Percentiles rank a stretch among this genome's conserved stretches.
Evolutionary conservation across 768 basidiomycete species (phyloP).

Genomic region (Chalciporus piperatus): DNA sequence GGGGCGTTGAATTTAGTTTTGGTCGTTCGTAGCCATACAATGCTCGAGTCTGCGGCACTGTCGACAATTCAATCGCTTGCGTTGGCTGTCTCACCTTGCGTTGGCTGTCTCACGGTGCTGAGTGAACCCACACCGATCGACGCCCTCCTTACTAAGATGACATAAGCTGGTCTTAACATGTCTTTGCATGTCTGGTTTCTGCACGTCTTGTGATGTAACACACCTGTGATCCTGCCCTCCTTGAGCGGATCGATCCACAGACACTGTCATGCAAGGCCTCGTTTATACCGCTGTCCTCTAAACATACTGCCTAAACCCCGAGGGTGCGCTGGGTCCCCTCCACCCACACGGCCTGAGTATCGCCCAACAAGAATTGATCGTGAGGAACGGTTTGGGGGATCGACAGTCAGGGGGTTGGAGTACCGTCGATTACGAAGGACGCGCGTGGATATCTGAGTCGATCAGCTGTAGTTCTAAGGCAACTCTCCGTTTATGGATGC

Average conservation of each 20-base stretch:
- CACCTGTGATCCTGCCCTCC: constrained; percentile 61
- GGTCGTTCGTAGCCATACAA: constrained; percentile 60
- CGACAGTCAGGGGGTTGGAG: constrained; percentile 70
- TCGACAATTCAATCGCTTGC: no score
- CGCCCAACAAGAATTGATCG: constrained; percentile 70
- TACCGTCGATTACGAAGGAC: constrained; percentile 72
- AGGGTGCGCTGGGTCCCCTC: constrained; percentile 47
- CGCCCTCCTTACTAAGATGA: no score
- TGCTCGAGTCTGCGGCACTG: no score
- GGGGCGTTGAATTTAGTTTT: constrained; percentile 69
- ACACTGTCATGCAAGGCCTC: constrained; percentile 67
- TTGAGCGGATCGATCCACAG: constrained; percentile 78
- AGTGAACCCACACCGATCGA: no score
- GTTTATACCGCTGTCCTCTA: constrained; percentile 63
- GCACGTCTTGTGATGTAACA: no score
- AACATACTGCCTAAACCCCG: constrained; percentile 33
- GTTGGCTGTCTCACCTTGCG: no score
- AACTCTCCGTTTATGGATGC: constrained; percentile 18
- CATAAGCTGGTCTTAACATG: no score
- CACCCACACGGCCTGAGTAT: constrained; percentile 68
- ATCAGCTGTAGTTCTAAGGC: constrained; percentile 70
- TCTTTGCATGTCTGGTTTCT: no score
- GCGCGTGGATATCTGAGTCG: constrained; percentile 68
- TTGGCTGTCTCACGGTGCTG: no score
- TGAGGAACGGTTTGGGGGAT: constrained; percentile 83